Evolutionary conservation across 2,329 filamentous ascomycete genomes (phyloP), one percentile per base, ranked within the genome.

Genomic region (Beauveria caledonica): DNA sequence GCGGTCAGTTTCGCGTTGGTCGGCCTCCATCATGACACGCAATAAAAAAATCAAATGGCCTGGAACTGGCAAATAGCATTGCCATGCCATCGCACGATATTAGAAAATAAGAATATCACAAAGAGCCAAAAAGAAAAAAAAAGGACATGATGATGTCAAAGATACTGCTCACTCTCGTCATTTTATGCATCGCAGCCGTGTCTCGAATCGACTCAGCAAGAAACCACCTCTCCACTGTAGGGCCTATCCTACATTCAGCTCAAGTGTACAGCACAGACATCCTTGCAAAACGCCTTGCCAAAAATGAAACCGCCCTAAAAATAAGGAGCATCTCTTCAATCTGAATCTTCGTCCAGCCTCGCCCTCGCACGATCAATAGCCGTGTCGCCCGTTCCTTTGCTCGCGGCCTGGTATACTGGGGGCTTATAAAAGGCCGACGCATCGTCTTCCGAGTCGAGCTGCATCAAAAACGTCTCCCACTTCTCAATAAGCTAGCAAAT

Each of bases 391-490:
- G 75, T 72, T 48, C 76, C 73, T 72, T 82, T 81, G 67, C 77
- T 74, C 55, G 74, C 68, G 27, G 74, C 66, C 63, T 82, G 77
- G 65, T 82, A 78, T n/a, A 85, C 80, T 3, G 84, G 84, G 5
- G 84, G 83, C 60, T 82, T 80, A 72, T 87, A 87, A 68, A 87
- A 87, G 11, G 80, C 82, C 4, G 81, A 80, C 63, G 86, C 90
- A 65, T 96, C 91, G 62, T 97, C 93, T 68, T 96, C 93, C 9
- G 91, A 89, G 71, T 99, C 94, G 48, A 99, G 80, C 72, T 97
- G 94, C 82, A 97, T 87, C 57, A 99, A 80, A 78, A 96, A 99
- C 0, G 94, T 97, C 76, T 99, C 94, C 94, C 94, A 99, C 64
- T 97, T 87, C 75, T 99, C 94, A 69, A 86, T 86, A 64, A 85